A percentile compares a stretch with the other conserved stretches of the same genome.
Conservation (phyloP, 805 yeast genomes). For the Wickerhamomyces xylosicus region DNA sequence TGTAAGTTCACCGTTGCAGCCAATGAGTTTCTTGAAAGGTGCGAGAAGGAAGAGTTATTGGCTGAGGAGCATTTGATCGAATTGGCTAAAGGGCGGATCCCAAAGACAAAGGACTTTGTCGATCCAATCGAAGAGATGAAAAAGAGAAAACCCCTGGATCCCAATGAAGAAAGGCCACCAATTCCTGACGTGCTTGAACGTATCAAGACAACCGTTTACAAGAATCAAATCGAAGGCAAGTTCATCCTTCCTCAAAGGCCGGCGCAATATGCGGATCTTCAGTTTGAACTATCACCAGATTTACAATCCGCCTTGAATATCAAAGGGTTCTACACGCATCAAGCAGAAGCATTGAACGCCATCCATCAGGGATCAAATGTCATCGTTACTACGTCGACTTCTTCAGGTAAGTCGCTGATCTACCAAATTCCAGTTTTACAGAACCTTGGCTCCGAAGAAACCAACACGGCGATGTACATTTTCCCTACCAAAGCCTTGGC, state of each 20-base stretch:
- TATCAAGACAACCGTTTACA: conserved; percentile 44
- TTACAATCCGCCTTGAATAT: conserved; percentile 40
- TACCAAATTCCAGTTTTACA: conserved; percentile 79
- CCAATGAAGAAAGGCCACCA: conserved; percentile 26
- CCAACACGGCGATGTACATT: conserved; percentile 66
- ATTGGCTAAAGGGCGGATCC: conserved; percentile 30
- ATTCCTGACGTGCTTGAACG: conserved; percentile 39
- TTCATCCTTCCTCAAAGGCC: conserved; percentile 35
- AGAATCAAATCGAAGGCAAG: conserved; percentile 50
- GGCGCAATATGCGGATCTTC: conserved; percentile 34
- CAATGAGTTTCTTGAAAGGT: conserved; percentile 23
- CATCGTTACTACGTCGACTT: conserved; percentile 88
- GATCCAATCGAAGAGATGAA: conserved; percentile 60
- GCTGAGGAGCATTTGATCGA: conserved; percentile 31
- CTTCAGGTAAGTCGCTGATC: conserved; percentile 91
- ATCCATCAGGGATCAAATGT: conserved; percentile 52
- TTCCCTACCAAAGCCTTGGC: conserved; percentile 98
- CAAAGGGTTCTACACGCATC: conserved; percentile 64
- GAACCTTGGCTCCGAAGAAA: conserved; percentile 28
- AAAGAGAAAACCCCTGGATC: conserved; percentile 17
- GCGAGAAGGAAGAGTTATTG: conserved; percentile 20
- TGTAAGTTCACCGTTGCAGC: conserved; percentile 36
- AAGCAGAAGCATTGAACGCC: conserved; percentile 62
- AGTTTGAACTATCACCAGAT: conserved; percentile 38
- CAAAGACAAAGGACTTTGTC: conserved; percentile 35